Percentiles rank a stretch among this genome's conserved stretches.
Evolutionary conservation across 2,329 filamentous ascomycete species (phyloP).

Genomic region (Pseudogymnoascus sp.): DNA sequence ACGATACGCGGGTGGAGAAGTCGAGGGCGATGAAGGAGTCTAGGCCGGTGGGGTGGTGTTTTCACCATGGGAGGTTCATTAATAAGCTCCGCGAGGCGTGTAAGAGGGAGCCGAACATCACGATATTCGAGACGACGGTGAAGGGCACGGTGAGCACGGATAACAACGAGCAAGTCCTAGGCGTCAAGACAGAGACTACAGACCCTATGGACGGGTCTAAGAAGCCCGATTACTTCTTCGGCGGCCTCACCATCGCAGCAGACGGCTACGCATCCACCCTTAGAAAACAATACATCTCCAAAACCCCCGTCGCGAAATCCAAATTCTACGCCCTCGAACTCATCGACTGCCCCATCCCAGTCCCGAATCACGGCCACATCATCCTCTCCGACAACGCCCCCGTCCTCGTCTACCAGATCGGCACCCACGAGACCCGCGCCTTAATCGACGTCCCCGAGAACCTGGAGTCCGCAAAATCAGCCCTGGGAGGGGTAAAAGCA

Average conservation of each 20-base stretch:
- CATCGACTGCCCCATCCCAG: conserved; percentile 75
- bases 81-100: conserved; percentile 72
- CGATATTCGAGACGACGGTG: conserved; percentile 83
- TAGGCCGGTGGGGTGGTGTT: conserved; percentile 66
- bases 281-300: conserved; percentile 68
- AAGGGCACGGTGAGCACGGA: conserved; percentile 67
- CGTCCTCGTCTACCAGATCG: conserved; percentile 93
- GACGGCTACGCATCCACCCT: conserved; percentile 94
- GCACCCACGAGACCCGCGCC: conserved; percentile 84
- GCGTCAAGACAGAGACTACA: conserved; percentile 68
- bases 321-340: conserved; percentile 94
- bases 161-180: conserved; percentile 66
- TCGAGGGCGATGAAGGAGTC: conserved; percentile 23
- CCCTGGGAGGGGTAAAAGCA: conserved; percentile 74
- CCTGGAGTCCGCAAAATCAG: conserved; percentile 64
- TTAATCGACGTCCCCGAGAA: conserved; percentile 82
- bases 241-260: conserved; percentile 76
- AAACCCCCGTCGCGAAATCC: conserved; percentile 64
- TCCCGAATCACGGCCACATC: conserved; percentile 75
- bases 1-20: conserved; percentile 30
- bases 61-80: conserved; percentile 95
- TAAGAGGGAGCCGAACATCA: conserved; percentile 71
- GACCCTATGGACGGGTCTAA: conserved; percentile 51
- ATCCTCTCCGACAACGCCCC: conserved; percentile 72
- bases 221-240: conserved; percentile 75